A percentile compares a stretch with the other conserved stretches of the same genome.
These are phyloP conservation scores for Dryadomyces sulphureus DNA, from an alignment of 2,329 filamentous ascomycete species.

Conservation along the genomic window DNA sequence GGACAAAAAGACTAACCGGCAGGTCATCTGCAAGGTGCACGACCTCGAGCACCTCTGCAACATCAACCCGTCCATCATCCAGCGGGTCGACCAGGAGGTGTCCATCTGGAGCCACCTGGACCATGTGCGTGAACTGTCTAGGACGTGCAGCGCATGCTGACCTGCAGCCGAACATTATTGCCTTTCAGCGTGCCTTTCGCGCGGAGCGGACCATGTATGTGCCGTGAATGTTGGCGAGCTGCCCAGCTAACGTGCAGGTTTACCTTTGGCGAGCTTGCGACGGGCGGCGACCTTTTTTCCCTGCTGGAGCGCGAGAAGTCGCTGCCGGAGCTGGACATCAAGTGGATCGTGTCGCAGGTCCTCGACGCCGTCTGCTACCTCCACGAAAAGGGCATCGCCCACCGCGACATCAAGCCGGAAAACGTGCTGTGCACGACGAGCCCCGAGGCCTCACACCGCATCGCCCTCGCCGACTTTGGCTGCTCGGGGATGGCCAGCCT, in stretches of 20 bases:
- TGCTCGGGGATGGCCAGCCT: conserved; percentile 27
- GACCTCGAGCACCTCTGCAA: conserved; percentile 24
- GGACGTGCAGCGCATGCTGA: rapidly evolving
- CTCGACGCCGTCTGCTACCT: conserved; percentile 30
- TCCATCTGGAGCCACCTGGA: conserved; percentile 36
- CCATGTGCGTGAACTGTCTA: conserved; percentile 27
- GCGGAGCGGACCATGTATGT: conserved; percentile 32
- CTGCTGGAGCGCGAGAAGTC: conserved; percentile 23
- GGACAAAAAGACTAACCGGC: conserved; percentile 35
- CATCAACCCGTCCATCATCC: conserved; percentile 13
- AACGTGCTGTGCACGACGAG: conserved; percentile 35
- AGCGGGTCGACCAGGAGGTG: conserved; percentile 31
- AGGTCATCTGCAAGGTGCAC: conserved; percentile 56
- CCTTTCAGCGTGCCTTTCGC: conserved; percentile 34
- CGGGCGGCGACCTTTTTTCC: conserved; percentile 38
- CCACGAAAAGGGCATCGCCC: conserved; percentile 32
- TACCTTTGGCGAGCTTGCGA: conserved; percentile 41
- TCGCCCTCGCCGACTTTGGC: conserved; percentile 39
- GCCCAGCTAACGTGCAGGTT: conserved; percentile 22
- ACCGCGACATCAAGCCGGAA: conserved; percentile 39
- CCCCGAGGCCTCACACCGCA: conserved; percentile 25
- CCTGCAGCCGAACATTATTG: conserved; percentile 41
- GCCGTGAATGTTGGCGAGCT: not conserved
- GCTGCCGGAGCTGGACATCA: conserved; percentile 26
- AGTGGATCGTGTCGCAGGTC: conserved; percentile 31